Evolutionary conservation across 768 basidiomycete species (phyloP).

Genomic region (Hebeloma cylindrosporum): DNA sequence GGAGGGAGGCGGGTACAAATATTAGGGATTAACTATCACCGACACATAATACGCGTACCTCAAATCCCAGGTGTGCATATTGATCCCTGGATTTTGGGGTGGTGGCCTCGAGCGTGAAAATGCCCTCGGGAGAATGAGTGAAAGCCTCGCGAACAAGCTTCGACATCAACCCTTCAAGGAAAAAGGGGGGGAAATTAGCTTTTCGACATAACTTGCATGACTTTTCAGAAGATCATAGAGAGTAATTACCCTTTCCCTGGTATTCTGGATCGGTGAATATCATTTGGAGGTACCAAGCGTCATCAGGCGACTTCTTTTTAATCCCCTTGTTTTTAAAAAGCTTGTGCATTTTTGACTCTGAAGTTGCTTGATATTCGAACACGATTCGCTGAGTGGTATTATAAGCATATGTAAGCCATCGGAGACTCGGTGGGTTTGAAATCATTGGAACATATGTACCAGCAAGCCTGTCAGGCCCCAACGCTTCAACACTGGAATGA

Average conservation of each 20-base stretch:
- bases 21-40: neutral
- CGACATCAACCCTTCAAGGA: conserved; percentile 27
- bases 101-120: conserved; percentile 30
- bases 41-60: conserved; percentile 16
- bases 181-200: too few species aligned
- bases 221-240: too few species aligned
- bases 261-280: conserved; percentile 27
- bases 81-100: conserved; percentile 28
- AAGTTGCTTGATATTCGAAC: conserved; percentile 21
- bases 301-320: conserved; percentile 19
- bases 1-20: neutral
- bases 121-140: conserved; percentile 20
- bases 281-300: conserved; percentile 31
- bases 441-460: conserved; percentile 17
- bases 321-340: conserved; percentile 20
- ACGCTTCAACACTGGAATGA: conserved; percentile 15
- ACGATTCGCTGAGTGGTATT: conserved; percentile 18
- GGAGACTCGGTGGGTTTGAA: neutral
- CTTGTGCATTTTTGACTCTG: conserved; percentile 18
- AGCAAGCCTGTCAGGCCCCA: conserved; percentile 22
- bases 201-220: too few species aligned
- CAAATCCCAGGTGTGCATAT: conserved; percentile 32
- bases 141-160: conserved; percentile 29
- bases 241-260: conserved; percentile 29
- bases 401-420: neutral